Percentiles rank a stretch among this genome's conserved stretches.
Evolutionary conservation across 768 basidiomycete species (phyloP).

Genomic region (Dioszegia crocea): DNA sequence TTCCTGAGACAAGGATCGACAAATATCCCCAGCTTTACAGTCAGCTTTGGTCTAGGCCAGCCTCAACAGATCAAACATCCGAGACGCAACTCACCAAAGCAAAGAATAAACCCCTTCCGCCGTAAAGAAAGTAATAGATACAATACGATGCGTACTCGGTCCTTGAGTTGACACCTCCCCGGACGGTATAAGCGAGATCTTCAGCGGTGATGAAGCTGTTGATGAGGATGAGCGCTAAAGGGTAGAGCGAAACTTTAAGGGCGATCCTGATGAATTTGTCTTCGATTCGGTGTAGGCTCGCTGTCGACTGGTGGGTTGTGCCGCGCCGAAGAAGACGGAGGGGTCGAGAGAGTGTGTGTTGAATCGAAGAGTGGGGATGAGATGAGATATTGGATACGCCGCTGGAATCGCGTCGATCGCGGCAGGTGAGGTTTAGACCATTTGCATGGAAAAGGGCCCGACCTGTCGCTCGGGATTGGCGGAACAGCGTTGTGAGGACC

Average conservation of each 20-base stretch:
- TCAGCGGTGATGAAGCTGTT: conserved; percentile 25
- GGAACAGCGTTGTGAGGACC: conserved; percentile 6
- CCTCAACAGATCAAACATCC: neutral
- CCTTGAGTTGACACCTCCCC: conserved; percentile 9
- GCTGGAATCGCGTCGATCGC: too few relatives aligned
- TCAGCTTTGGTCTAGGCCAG: neutral
- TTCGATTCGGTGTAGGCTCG: conserved; percentile 1
- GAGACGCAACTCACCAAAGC: conserved; percentile 6
- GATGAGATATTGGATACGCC: conserved; percentile 1
- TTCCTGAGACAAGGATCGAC: conserved; percentile 25
- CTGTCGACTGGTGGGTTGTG: too few relatives aligned
- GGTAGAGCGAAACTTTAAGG: conserved; percentile 26
- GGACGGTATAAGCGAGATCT: conserved; percentile 17
- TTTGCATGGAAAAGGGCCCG: neutral
- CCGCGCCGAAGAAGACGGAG: too few relatives aligned
- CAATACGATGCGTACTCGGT: conserved; percentile 14
- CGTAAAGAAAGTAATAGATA: conserved; percentile 27
- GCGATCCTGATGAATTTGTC: conserved; percentile 30
- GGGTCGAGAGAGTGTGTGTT: too few relatives aligned
- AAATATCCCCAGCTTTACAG: conserved; percentile 16
- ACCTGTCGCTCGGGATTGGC: neutral
- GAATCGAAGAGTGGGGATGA: too few relatives aligned
- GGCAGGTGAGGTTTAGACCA: too few relatives aligned
- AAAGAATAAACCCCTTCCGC: conserved; percentile 23
- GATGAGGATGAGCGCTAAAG: conserved; percentile 19